These are phyloP conservation scores for Aspergillus calidoustus DNA, from an alignment of 2,329 filamentous ascomycete species.

Conservation along the genomic window DNA sequence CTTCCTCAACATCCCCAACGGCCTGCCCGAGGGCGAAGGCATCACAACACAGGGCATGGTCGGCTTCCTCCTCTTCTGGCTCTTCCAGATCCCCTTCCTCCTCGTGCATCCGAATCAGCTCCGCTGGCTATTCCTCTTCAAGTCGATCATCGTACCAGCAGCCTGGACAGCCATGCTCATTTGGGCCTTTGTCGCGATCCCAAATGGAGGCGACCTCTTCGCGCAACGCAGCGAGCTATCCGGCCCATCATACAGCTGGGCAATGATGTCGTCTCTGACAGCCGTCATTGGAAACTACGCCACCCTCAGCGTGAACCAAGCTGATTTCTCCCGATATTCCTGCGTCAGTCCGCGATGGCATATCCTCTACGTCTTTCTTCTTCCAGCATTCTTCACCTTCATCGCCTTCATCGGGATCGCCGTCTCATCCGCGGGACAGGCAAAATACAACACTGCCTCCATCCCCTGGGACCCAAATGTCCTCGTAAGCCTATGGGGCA, in stretches of 20 bases:
- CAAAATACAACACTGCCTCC: conserved; percentile 36
- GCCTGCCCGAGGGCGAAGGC: not conserved
- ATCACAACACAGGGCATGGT: not conserved
- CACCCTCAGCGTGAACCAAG: conserved; percentile 33
- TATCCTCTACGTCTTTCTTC: conserved; percentile 54
- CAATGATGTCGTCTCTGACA: not conserved
- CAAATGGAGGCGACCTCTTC: not conserved
- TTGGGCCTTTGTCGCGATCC: not conserved
- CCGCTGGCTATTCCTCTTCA: not conserved
- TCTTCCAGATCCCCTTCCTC: not conserved
- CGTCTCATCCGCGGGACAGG: conserved; percentile 45
- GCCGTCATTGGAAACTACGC: not conserved
- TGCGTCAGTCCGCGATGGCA: conserved; percentile 55
- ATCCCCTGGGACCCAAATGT: conserved; percentile 52
- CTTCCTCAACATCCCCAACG: not conserved
- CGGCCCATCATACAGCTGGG: not conserved
- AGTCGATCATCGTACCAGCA: not conserved
- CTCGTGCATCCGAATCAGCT: not conserved
- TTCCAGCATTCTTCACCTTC: conserved; percentile 59
- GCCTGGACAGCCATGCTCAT: not conserved
- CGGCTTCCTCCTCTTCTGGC: not conserved
- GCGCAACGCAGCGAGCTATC: not conserved
- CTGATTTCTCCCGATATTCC: conserved; percentile 62
- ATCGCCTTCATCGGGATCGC: conserved; percentile 54
- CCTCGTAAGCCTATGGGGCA: conserved; percentile 45